Percentiles rank a stretch among this genome's conserved stretches.
Evolutionary conservation across 2,329 filamentous ascomycete species (phyloP).

Genomic region (Xylariaceae sp.): DNA sequence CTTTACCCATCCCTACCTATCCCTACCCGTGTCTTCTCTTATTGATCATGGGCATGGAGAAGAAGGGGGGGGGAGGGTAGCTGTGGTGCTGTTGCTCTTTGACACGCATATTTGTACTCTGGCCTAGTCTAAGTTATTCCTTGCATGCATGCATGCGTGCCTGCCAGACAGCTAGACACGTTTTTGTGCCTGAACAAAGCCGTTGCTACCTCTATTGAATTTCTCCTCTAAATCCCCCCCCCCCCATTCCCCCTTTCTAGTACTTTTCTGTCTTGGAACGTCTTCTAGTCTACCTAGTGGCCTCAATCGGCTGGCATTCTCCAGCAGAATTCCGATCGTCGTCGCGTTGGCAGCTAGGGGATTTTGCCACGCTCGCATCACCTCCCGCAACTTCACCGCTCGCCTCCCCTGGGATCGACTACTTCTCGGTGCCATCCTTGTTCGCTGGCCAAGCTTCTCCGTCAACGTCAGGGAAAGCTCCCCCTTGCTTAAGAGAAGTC

Average conservation of each 20-base stretch:
- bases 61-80: no score
- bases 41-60: no score
- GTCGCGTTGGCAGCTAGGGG: constrained; percentile 15
- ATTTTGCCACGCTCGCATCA: background rate
- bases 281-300: background rate
- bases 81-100: no score
- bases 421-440: constrained; percentile 50
- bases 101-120: no score
- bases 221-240: background rate
- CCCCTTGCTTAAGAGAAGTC: constrained; percentile 57
- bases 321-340: constrained; percentile 5
- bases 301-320: constrained; percentile 19
- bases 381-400: background rate
- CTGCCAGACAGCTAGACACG: no score
- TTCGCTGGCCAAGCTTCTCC: constrained; percentile 71
- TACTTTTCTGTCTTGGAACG: constrained; percentile 5
- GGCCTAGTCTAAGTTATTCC: constrained; percentile 1
- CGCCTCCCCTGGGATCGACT: no score
- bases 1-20: background rate
- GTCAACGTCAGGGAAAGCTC: constrained; percentile 67
- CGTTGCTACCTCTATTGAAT: constrained; percentile 6
- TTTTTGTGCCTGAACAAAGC: constrained; percentile 14
- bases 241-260: background rate
- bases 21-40: no score
- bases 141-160: constrained; percentile 11